These are phyloP conservation scores for Uronychia setigera DNA, from an alignment of 73 alveolate species.

Conservation along the genomic window DNA sequence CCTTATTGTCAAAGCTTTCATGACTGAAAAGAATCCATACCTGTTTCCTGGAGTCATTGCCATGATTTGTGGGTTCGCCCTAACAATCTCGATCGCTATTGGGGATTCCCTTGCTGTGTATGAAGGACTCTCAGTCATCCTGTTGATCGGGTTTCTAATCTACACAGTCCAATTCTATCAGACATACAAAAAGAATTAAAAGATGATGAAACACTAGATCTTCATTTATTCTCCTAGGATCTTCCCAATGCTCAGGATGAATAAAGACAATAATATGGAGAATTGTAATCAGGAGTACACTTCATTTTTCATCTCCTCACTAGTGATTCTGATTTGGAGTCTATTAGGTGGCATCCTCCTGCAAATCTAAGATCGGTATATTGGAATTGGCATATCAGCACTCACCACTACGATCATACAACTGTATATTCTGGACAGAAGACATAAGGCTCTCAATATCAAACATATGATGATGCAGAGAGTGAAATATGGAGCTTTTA, in stretches of 20 bases:
- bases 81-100: background rate
- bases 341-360: conserved; percentile 41
- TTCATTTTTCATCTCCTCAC: conserved; percentile 5
- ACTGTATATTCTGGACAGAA: conserved; percentile 1
- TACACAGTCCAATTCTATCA: background rate
- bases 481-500: background rate
- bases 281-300: background rate
- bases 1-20: background rate
- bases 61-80: background rate
- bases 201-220: conserved; percentile 5
- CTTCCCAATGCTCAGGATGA: conserved; percentile 36
- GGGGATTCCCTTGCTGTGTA: background rate
- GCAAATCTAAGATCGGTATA: conserved; percentile 9
- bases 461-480: background rate
- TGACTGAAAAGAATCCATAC: background rate
- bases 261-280: background rate
- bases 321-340: conserved; percentile 28
- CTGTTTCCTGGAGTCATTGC: background rate
- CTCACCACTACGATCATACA: background rate
- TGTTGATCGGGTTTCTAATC: background rate
- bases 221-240: conserved; percentile 13
- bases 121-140: background rate
- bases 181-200: background rate
- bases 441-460: background rate
- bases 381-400: conserved; percentile 28